Base-by-base conservation (phyloP, 1,284 basidiomycete genomes). In the Vanrija sp. region DNA sequence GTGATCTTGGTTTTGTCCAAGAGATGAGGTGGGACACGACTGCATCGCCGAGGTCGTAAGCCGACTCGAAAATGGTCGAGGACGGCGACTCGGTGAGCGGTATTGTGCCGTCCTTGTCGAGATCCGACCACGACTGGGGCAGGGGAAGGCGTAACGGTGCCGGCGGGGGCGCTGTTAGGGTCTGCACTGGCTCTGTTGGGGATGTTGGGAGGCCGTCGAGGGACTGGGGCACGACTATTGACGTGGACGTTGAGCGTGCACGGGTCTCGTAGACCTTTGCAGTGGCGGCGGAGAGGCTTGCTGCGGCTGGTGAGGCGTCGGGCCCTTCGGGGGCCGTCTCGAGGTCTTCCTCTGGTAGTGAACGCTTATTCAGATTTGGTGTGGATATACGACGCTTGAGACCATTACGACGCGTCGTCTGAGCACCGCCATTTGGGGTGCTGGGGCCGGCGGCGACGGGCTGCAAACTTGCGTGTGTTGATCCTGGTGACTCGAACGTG, bases 241-340 rank as follows among this genome's bases (percentile, higher is more conserved):
- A 71, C 4, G 73, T 75, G 23, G 68, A 71, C 3, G 71, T 75
- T 4, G 70, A 69, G 47, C 73, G 65, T 14, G 69, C 73, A 28
- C 73, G 54, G 12, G 61, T 67, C 39, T 67, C 66, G 14, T 60
- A 60, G n/a, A 54, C 53, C 43, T 61, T 62, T 38, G 34, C 54
- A 21, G 47, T 53, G 21, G 49, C 52, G 10, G 21, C 25, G 19
- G 42, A 34, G 45, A 45, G 47, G 21, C 10, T 18, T 25, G 10
- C 44, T 45, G 21, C 42, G 40, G 34, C 52, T 38, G 39, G 39
- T 9, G 46, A 38, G 29, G 43, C 15, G 46, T 44, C 21, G 44
- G 46, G 6, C 38, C 52, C 25, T 10, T 38, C 34, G 25, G 38
- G 39, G 40, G 46, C 23, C 19, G 57, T 43, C 21, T 62, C 56